Base-by-base conservation (phyloP, 2,329 filamentous ascomycete genomes). In the Calonectria crousiana region DNA sequence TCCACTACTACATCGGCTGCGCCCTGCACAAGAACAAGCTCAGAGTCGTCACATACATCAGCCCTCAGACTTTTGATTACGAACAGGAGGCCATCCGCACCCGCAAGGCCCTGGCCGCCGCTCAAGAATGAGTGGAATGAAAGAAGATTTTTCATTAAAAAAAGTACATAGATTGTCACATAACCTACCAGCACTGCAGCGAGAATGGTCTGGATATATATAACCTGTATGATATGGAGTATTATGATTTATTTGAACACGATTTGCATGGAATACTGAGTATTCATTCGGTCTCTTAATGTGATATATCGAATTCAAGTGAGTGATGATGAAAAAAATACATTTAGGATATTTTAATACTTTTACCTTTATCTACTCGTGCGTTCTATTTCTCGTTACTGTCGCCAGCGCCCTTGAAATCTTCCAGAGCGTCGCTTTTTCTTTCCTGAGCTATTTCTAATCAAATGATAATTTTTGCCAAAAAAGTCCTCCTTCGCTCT, bases 1-100 rank as follows among this genome's bases (percentile, higher is more conserved):
- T 62, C 14, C 56, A 62, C 34, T 62, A 62, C 56, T 62, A 62
- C 56, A 62, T 62, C 5, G 56, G 56, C 14, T 62, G 56, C 13
- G 56, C 56, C 16, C 14, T 62, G 9, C 56, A 62, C 16, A 62
- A 62, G 36, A 26, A 38, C 56, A 62, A 62, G 56, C 56, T 62
- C 34, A 41, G 56, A 18, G 56, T 62, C 11, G 56, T 62, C 56
- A 62, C 56, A 18, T 62, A 62, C 16, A 62, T 62, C 23, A 62
- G 56, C 56, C 56, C 56, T 20, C 56, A 62, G 56, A 62, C 38
- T 13, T 62, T 62, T 26, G 56, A 62, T 36, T 62, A 41, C 10
- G 56, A 62, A 23, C 56, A 62, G 56, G 56, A 62, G 3, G 56
- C 56, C 16, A 62, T 62, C 34, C 56, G 34, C 18, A 38, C 56